Percentiles rank a stretch among this genome's conserved stretches.
phyloP scores from a whole-genome alignment of 768 basidiomycete genomes.

The Mycena polygramma region DNA sequence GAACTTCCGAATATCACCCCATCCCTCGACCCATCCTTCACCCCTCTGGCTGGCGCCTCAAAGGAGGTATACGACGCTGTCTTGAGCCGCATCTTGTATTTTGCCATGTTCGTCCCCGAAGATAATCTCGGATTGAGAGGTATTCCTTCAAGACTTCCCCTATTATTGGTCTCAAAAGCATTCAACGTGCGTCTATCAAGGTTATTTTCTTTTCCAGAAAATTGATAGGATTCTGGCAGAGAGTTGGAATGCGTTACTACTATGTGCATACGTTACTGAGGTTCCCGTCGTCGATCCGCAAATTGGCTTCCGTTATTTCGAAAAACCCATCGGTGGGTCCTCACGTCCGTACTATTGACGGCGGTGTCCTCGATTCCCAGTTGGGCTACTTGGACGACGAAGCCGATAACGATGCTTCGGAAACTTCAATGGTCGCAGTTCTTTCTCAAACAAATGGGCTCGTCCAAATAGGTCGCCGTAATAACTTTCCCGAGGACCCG shows the following conservation, averaged over 20 bases:
- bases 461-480: background rate
- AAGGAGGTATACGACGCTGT: background rate
- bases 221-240: background rate
- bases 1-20: background rate
- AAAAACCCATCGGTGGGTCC: slow-evolving; percentile 3
- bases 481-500: background rate
- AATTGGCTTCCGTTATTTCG: background rate
- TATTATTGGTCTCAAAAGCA: slow-evolving; percentile 8
- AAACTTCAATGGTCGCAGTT: background rate
- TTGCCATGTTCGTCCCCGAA: slow-evolving; percentile 16
- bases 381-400: no score
- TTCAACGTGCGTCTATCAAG: background rate
- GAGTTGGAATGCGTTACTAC: slow-evolving; percentile 13
- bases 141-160: background rate
- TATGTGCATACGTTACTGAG: background rate
- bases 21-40: slow-evolving; percentile 13
- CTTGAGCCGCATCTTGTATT: slow-evolving; percentile 23
- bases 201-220: background rate
- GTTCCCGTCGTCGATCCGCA: background rate
- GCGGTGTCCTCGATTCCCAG: no score
- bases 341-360: background rate
- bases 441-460: slow-evolving; percentile 4
- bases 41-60: slow-evolving; percentile 3
- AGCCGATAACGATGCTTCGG: no score
- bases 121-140: background rate